Evolutionary conservation across 2,329 filamentous ascomycete species (phyloP).

Genomic region (Apiospora koreana): DNA sequence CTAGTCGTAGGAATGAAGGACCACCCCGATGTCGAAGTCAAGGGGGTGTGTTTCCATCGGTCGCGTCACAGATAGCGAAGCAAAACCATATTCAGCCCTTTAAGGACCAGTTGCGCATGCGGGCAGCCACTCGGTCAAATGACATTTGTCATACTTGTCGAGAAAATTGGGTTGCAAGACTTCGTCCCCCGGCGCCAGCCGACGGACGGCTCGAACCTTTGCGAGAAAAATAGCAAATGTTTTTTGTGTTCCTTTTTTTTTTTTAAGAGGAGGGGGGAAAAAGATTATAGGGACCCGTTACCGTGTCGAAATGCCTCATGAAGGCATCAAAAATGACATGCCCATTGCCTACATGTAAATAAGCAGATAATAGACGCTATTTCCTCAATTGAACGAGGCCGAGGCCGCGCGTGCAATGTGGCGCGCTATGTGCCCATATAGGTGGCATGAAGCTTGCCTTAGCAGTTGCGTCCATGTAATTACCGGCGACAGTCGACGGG

Average conservation of each 20-base stretch:
- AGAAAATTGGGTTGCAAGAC: neutral
- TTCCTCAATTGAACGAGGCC: neutral
- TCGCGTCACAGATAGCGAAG: conserved; percentile 7
- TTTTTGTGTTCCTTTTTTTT: too few relatives aligned
- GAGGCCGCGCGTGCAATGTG: neutral
- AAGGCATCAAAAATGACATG: neutral
- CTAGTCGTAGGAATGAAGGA: neutral
- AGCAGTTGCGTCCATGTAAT: neutral
- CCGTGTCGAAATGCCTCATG: neutral
- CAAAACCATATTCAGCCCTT: neutral
- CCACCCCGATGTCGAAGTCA: neutral
- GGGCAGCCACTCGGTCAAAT: conserved; percentile 21
- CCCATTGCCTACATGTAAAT: too few relatives aligned
- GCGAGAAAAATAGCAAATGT: neutral
- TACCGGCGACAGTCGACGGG: neutral
- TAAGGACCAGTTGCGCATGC: neutral
- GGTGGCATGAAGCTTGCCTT: neutral
- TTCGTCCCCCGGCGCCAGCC: neutral
- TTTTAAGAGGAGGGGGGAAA: too few relatives aligned
- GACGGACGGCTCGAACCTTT: conserved; percentile 1
- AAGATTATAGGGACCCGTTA: neutral
- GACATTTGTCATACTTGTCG: neutral
- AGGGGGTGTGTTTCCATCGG: conserved; percentile 4
- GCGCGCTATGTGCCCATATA: neutral
- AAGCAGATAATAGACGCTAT: neutral